Evolutionary conservation across 2,329 filamentous ascomycete species (phyloP).

Genomic region (Stachybotrys elegans): DNA sequence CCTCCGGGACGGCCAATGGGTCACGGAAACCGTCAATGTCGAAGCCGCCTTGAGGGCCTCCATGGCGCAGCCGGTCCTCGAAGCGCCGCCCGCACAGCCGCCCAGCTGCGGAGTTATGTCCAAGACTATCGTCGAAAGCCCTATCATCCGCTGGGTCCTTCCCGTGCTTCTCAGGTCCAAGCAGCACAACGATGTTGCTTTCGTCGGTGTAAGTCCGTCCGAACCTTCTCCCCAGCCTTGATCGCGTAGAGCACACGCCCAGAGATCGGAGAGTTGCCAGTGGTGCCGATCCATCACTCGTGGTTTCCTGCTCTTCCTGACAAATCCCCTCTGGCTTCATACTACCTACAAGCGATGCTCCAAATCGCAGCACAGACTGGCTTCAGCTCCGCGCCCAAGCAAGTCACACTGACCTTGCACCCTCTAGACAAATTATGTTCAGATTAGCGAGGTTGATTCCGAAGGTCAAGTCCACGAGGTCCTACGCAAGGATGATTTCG

Average conservation of each 20-base stretch:
- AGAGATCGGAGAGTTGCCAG: too few species aligned
- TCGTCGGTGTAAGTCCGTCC: conserved; percentile 63
- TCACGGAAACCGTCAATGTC: conserved; percentile 46
- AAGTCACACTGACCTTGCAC: neutral
- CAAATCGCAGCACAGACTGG: neutral
- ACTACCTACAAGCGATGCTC: too few species aligned
- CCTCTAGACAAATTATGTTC: conserved; percentile 66
- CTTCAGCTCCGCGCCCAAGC: neutral
- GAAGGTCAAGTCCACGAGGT: conserved; percentile 71
- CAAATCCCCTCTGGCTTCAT: too few species aligned
- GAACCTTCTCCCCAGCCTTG: neutral
- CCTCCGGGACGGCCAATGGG: conserved; percentile 50
- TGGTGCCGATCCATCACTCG: too few species aligned
- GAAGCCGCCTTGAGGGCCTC: conserved; percentile 35
- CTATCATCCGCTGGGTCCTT: conserved; percentile 69
- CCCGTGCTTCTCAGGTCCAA: conserved; percentile 71
- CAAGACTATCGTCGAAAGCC: conserved; percentile 71
- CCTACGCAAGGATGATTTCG: conserved; percentile 75
- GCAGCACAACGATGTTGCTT: conserved; percentile 73
- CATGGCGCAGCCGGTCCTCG: conserved; percentile 21
- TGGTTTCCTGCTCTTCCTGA: too few species aligned
- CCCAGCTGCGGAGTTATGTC: conserved; percentile 69
- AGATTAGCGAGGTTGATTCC: conserved; percentile 68
- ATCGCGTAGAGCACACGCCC: too few species aligned
- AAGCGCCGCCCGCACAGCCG: conserved; percentile 27